Percentiles rank a stretch among this genome's conserved stretches.
These are phyloP conservation scores for Leccinum uliginosum DNA, from an alignment of 768 basidiomycete species.

Conservation along the genomic window DNA sequence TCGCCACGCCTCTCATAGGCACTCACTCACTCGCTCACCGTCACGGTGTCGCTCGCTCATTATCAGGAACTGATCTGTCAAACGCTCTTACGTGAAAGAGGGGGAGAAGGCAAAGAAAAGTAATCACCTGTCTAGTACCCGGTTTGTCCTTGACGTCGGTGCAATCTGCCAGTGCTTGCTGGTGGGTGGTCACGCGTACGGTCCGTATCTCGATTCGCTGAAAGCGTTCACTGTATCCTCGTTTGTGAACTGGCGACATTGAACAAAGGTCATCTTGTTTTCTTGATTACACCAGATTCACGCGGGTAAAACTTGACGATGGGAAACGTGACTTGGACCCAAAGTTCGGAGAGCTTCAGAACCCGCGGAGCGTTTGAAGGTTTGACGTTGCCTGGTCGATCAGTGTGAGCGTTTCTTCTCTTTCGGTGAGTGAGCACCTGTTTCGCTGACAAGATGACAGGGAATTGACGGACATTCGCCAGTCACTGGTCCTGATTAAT, in stretches of 20 bases:
- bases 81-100: neutral
- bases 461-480: neutral
- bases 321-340: neutral
- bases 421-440: neutral
- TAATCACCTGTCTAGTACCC: neutral
- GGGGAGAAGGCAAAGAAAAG: neutral
- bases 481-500: neutral
- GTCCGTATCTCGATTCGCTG: neutral
- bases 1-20: neutral
- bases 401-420: neutral
- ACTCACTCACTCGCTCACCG: neutral
- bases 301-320: neutral
- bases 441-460: neutral
- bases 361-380: neutral
- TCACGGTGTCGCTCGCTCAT: neutral
- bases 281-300: neutral
- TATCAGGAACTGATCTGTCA: neutral
- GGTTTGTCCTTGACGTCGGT: neutral
- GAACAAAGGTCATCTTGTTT: neutral
- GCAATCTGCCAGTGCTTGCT: neutral
- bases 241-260: neutral
- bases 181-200: no score
- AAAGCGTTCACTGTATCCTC: neutral
- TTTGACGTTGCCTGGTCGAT: neutral
- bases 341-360: neutral